phyloP scores from a whole-genome alignment of 73 alveolate genomes.

The Paramecium tetraurelia region DNA sequence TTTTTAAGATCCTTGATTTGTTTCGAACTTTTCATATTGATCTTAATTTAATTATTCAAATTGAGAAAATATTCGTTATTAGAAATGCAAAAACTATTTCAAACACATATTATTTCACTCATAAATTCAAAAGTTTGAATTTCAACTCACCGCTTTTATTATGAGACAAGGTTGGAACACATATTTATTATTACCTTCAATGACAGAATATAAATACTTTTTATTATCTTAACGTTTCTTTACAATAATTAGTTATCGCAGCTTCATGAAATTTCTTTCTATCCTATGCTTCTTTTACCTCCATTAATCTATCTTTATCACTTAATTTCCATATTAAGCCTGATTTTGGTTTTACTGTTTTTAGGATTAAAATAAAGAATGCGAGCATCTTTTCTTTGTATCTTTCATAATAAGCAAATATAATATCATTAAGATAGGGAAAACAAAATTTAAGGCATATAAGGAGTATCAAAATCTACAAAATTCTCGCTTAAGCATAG shows the following conservation, averaged over 20 bases:
- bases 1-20: too few relatives aligned
- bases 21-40: too few relatives aligned
- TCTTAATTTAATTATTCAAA: too few relatives aligned
- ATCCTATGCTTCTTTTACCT: background rate
- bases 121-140: background rate
- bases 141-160: background rate
- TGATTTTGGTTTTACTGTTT: too few relatives aligned
- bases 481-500: background rate
- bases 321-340: too few relatives aligned
- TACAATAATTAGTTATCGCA: too few relatives aligned
- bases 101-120: too few relatives aligned
- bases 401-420: too few relatives aligned
- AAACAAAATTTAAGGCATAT: background rate
- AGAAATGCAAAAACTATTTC: too few relatives aligned
- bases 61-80: too few relatives aligned
- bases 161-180: background rate
- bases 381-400: too few relatives aligned
- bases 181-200: background rate
- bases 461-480: background rate
- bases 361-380: too few relatives aligned
- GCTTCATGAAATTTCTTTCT: background rate
- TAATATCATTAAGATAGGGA: background rate
- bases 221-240: background rate
- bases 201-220: background rate
- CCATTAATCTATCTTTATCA: background rate